A percentile compares a stretch with the other conserved stretches of the same genome.
These are phyloP conservation scores for Silene uniflora DNA, from an alignment of 148 eudicot genomes.

Conservation along the genomic window DNA sequence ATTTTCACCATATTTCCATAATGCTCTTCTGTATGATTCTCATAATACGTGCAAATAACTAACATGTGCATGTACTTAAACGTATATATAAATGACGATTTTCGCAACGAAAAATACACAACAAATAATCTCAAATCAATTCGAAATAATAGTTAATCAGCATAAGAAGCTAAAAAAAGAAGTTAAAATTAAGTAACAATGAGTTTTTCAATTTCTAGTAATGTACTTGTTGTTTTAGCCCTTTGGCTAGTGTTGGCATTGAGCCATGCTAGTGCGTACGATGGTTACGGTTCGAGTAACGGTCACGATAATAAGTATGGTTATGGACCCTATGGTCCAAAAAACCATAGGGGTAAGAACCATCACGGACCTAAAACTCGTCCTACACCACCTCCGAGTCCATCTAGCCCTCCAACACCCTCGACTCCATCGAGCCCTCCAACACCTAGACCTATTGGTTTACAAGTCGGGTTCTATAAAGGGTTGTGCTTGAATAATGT, in stretches of 20 bases:
- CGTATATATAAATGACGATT: not conserved
- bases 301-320: not conserved
- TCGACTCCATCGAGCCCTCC: not conserved
- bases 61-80: not conserved
- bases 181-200: not conserved
- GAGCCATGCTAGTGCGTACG: not conserved
- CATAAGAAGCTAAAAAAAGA: not conserved
- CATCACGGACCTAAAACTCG: not conserved
- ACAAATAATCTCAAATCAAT: not conserved
- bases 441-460: not conserved
- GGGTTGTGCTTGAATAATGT: constrained; percentile 7
- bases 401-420: not conserved
- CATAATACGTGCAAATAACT: not conserved
- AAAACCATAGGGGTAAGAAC: not conserved
- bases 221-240: not conserved
- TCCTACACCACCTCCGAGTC: not conserved
- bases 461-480: constrained; percentile 14
- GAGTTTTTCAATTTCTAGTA: not conserved
- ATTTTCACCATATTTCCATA: not conserved
- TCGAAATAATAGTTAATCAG: not conserved
- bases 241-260: constrained; percentile 14
- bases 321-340: not conserved
- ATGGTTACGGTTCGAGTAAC: not conserved
- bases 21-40: not conserved
- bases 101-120: not conserved